phyloP scores from a whole-genome alignment of 2,329 filamentous ascomycete genomes.

The Phoma sp. region DNA sequence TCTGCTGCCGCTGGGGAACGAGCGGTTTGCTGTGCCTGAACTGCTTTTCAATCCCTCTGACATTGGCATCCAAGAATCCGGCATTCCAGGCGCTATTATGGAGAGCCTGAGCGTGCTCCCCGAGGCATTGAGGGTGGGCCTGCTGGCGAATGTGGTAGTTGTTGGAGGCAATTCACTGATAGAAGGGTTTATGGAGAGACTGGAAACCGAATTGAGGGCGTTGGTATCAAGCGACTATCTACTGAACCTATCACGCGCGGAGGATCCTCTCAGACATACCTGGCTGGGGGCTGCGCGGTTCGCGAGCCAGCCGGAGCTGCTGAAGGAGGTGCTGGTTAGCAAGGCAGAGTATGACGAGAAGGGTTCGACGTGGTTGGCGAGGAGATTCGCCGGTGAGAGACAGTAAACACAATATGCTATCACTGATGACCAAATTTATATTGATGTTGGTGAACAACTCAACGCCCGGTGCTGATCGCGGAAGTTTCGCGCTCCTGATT shows the following conservation, averaged over 20 bases:
- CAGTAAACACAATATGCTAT: not conserved
- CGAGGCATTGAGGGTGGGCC: slow-evolving; percentile 80
- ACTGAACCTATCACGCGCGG: slow-evolving; percentile 56
- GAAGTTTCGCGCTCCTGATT: slow-evolving; percentile 26
- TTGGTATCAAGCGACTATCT: slow-evolving; percentile 47
- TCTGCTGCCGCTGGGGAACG: slow-evolving; percentile 84
- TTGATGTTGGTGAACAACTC: not conserved
- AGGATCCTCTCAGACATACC: slow-evolving; percentile 81
- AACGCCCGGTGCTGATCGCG: not conserved
- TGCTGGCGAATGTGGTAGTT: slow-evolving; percentile 86
- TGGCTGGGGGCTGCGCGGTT: slow-evolving; percentile 87
- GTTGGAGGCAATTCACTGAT: slow-evolving; percentile 87
- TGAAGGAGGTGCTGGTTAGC: slow-evolving; percentile 77
- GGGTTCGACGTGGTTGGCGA: slow-evolving; percentile 75
- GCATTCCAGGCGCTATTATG: slow-evolving; percentile 82
- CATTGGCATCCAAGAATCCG: slow-evolving; percentile 82
- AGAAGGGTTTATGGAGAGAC: slow-evolving; percentile 79
- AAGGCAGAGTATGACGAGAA: slow-evolving; percentile 90
- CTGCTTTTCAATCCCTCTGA: slow-evolving; percentile 87
- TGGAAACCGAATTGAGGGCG: slow-evolving; percentile 76
- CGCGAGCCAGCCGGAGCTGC: slow-evolving; percentile 69
- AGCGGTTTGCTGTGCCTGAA: slow-evolving; percentile 90
- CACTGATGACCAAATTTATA: not conserved
- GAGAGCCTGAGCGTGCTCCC: slow-evolving; percentile 79
- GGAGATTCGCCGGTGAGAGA: slow-evolving; percentile 65